A percentile compares a stretch with the other conserved stretches of the same genome.
phyloP scores from a whole-genome alignment of 345 rosid genomes.

The Lumnitzera racemosa region DNA sequence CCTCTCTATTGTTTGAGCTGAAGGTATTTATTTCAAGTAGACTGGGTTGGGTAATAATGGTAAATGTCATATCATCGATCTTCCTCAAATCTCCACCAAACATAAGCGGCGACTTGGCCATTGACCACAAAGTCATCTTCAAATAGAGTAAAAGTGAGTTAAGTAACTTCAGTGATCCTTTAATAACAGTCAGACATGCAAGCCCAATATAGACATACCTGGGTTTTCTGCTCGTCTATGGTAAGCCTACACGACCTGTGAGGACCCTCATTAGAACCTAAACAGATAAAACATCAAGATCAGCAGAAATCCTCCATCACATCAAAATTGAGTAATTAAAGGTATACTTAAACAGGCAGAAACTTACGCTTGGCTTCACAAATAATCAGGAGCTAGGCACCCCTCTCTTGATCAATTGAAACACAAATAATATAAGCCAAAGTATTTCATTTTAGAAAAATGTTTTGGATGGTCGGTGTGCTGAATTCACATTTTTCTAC shows the following conservation, averaged over 20 bases:
- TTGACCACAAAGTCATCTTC: slow-evolving; percentile 88
- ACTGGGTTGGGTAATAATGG: slow-evolving; percentile 56
- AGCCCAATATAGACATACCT: slow-evolving; percentile 27
- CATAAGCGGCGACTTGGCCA: slow-evolving; percentile 84
- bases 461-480: too few species aligned
- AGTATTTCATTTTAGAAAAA: too few species aligned
- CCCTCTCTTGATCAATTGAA: too few species aligned
- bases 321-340: too few species aligned
- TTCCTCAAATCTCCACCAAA: slow-evolving; percentile 80
- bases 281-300: slow-evolving; percentile 16
- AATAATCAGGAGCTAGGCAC: too few species aligned
- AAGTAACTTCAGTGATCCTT: slow-evolving; percentile 1
- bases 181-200: not conserved
- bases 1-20: slow-evolving; percentile 70
- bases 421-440: too few species aligned
- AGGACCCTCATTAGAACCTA: slow-evolving; percentile 69
- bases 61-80: slow-evolving; percentile 49
- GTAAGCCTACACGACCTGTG: slow-evolving; percentile 57
- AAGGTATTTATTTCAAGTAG: slow-evolving; percentile 54
- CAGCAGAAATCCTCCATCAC: slow-evolving; percentile 1
- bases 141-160: slow-evolving; percentile 7
- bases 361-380: too few species aligned
- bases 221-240: slow-evolving; percentile 61
- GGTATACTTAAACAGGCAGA: too few species aligned
- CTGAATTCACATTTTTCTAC: too few species aligned